Evolutionary conservation across 2,329 filamentous ascomycete species (phyloP).

Genomic region (Teratosphaeria pseudoeucalypti): DNA sequence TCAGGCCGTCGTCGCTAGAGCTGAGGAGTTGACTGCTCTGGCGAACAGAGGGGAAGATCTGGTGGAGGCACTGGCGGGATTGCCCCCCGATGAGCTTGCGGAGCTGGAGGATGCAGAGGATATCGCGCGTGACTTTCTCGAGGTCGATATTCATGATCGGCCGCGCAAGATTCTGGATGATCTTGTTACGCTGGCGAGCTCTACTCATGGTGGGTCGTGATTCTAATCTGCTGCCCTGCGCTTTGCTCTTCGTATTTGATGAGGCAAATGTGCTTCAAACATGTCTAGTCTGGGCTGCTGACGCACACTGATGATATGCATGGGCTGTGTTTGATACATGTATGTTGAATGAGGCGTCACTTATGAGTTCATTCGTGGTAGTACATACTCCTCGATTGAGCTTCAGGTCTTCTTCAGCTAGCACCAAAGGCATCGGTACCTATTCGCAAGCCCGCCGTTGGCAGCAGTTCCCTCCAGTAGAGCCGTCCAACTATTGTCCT

Average conservation of each 20-base stretch:
- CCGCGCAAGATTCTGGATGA: constrained; percentile 29
- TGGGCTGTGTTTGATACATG: no score
- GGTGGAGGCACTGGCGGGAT: constrained; percentile 56
- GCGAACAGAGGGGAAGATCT: constrained; percentile 66
- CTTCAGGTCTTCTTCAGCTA: no score
- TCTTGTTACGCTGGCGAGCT: constrained; percentile 22
- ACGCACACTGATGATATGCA: no score
- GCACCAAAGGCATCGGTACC: no score
- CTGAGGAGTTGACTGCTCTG: constrained; percentile 60
- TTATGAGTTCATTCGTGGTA: no score
- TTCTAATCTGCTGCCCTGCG: not conserved
- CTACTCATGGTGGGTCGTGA: not conserved
- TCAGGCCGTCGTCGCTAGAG: constrained; percentile 58
- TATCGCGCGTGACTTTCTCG: constrained; percentile 34
- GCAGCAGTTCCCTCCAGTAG: no score
- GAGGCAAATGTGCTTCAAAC: no score
- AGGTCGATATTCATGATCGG: constrained; percentile 25
- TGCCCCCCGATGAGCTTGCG: constrained; percentile 54
- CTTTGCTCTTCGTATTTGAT: not conserved
- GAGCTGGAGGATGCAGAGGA: constrained; percentile 55
- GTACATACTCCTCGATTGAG: no score
- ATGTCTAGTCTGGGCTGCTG: no score
- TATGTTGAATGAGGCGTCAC: no score
- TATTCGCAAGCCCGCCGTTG: no score
- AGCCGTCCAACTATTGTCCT: no score